Percentiles rank a stretch among this genome's conserved stretches.
Conservation (phyloP, 768 basidiomycete species). For the Pleurotus tuber-regium region DNA sequence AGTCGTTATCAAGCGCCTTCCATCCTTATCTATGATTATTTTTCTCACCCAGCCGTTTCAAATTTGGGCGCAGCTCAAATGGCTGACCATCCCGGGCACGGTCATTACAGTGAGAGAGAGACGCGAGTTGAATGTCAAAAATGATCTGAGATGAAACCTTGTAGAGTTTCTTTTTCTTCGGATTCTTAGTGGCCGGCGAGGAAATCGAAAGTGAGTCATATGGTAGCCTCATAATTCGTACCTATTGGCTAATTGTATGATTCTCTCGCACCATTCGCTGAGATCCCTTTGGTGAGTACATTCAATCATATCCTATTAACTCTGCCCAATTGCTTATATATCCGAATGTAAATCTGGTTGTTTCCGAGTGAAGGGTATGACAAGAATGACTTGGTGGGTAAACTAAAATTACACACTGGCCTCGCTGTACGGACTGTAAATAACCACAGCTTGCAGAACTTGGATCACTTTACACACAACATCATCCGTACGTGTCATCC, state of each 20-base stretch:
- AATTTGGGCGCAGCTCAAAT: constrained; percentile 50
- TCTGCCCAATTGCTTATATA: not conserved
- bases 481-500: constrained; percentile 55
- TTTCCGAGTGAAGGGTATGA: constrained; percentile 49
- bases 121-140: not conserved
- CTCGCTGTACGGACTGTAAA: too few species aligned
- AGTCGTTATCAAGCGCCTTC: not conserved
- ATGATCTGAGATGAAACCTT: not conserved
- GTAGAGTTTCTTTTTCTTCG: constrained; percentile 69
- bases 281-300: constrained; percentile 40
- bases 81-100: constrained; percentile 66
- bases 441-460: constrained; percentile 38
- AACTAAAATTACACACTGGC: not conserved
- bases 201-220: constrained; percentile 69
- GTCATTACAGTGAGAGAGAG: constrained; percentile 40
- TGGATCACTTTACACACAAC: constrained; percentile 70
- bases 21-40: constrained; percentile 7
- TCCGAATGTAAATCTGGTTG: not conserved
- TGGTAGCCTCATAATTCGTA: not conserved
- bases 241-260: not conserved
- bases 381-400: constrained; percentile 64
- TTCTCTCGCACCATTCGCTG: not conserved
- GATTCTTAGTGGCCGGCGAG: constrained; percentile 71
- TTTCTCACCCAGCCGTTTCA: constrained; percentile 56
- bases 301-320: not conserved